Evolutionary conservation across 2,329 filamentous ascomycete genomes (phyloP), one percentile per base, ranked within the genome.

Genomic region (Pleoardoris graminearum): DNA sequence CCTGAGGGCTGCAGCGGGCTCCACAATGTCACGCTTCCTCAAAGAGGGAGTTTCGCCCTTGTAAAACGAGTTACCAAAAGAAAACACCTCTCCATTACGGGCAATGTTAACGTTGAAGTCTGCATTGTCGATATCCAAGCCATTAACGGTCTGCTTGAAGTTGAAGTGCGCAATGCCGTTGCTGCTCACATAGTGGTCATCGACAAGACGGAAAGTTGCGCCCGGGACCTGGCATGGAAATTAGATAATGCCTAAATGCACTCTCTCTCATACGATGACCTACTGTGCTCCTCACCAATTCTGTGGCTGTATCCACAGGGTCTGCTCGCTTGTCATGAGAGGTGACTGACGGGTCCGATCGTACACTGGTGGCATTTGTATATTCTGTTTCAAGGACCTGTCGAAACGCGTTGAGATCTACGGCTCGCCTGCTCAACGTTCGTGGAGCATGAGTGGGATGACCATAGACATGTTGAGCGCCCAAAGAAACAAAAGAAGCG

Each of bases 31-130:
- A 21, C 76, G 73, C 66, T 78, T 79, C 35, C 48, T 67, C 48
- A 78, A 61, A 12, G 61, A 72, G 12, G 70, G 80, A 22, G 80
- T 67, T 8, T 71, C 62, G 33, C 79, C 79, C 22, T 73, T 76
- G 70, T 72, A 76, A 58, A 78, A 77, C 4, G 75, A 76, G 55
- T 81, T 82, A 33, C 82, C 82, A 53, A 80, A 82, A 1, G 82
- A 85, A 69, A 86, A 82, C 46, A 85, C 72, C 8, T 71, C 75
- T 22, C 83, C 83, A 53, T 85, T 77, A 16, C 71, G 64, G 21
- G 71, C 80, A 59, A 83, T 72, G 56, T 85, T 85, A 42, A 85
- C 80, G 46, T 84, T 84, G 61, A 84, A 83, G 62, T 83, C 80
- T 1, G 79, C 81, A 59, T 85, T 85, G 59, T 85, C 83, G 53